These are phyloP conservation scores for Oryza rufipogon DNA, from an alignment of 176 grass and related monocot species.

Conservation along the genomic window DNA sequence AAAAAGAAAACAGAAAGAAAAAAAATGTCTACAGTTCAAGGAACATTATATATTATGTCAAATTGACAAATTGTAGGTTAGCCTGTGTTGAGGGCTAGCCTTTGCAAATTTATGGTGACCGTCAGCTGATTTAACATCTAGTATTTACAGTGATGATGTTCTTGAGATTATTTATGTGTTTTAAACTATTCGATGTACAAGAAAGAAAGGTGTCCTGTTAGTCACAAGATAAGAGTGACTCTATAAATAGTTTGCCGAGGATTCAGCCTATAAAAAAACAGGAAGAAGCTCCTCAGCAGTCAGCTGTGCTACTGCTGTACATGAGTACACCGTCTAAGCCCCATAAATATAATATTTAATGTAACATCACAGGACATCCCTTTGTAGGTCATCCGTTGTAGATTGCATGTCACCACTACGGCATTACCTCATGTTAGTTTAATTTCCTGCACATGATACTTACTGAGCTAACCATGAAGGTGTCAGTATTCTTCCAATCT, in stretches of 20 bases:
- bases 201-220: background rate
- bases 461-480: background rate
- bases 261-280: background rate
- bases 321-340: background rate
- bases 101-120: background rate
- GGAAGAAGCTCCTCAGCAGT: background rate
- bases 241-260: background rate
- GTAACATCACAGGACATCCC: background rate
- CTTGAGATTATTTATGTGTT: background rate
- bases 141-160: background rate
- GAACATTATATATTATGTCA: background rate
- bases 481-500: background rate
- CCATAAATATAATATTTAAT: conserved; percentile 4
- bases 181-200: conserved; percentile 3
- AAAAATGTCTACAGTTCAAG: background rate
- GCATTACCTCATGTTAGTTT: background rate
- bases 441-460: background rate
- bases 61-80: background rate
- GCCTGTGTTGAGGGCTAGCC: background rate
- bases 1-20: background rate
- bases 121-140: background rate
- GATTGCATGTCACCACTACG: background rate
- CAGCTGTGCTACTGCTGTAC: background rate
- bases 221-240: background rate
- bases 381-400: background rate